A percentile compares a stretch with the other conserved stretches of the same genome.
Conservation (phyloP, 257 asterid species). For the Nicotiana knightiana region DNA sequence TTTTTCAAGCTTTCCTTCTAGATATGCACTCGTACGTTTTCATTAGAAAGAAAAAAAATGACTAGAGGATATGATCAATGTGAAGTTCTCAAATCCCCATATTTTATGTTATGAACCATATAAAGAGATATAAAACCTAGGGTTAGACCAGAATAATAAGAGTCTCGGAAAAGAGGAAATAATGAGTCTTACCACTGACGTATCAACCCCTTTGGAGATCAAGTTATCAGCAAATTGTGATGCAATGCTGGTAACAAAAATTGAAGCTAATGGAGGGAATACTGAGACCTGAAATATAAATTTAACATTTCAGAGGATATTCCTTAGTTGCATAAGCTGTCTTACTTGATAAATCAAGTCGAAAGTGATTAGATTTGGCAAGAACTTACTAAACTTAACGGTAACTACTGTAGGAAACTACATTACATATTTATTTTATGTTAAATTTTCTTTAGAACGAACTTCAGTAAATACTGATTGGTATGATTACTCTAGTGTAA, state of each 20-base stretch:
- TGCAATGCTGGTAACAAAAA: conserved; percentile 77
- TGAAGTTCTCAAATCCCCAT: neutral
- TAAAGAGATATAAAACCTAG: neutral
- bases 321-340: neutral
- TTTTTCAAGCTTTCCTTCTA: neutral
- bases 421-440: neutral
- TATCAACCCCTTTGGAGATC: conserved; percentile 80
- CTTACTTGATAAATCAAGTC: neutral
- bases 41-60: neutral
- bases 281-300: conserved; percentile 70
- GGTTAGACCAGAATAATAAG: neutral
- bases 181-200: conserved; percentile 47
- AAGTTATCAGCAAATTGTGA: conserved; percentile 86
- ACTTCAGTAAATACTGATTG: neutral
- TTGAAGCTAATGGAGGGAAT: conserved; percentile 96
- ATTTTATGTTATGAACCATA: neutral
- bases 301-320: neutral
- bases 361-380: neutral
- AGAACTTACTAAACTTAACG: neutral
- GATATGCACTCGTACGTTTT: neutral
- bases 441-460: neutral
- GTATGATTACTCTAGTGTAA: neutral
- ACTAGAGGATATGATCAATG: neutral
- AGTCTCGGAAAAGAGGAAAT: neutral
- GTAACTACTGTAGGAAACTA: neutral